Base-by-base conservation (phyloP, 805 yeast genomes). In the Huiozyma naganishii region DNA sequence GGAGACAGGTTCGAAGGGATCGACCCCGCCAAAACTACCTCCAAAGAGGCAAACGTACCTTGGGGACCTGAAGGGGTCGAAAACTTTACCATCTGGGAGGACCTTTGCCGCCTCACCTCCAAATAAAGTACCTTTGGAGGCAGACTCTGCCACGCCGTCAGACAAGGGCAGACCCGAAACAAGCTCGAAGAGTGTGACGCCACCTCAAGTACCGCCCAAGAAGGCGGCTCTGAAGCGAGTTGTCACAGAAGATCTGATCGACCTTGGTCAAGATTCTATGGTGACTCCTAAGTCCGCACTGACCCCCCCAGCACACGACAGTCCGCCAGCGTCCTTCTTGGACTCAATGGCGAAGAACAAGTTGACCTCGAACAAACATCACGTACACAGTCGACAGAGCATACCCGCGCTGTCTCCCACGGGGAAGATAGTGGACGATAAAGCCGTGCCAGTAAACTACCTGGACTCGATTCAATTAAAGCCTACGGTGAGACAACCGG, bases 301-400 rank as follows among this genome's bases (percentile, higher is more conserved):
- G 23, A 30, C 33, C 11, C 33, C 33, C 33, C 33, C 33, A 5
- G 3, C n/a, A 11, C 33, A 30, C 33, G 33, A 11, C 11, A 17
- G 23, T 17, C 23, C 23, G 37, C 10, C n/a, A n/a, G 27, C 28
- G 27, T 47, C 50, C n/a, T 52, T 48, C 32, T 23, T 56, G 29
- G 39, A 32, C 8, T 55, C 61, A 4, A 35, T 55, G 10, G 50
- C 46, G 30, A 45, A 49, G 5, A 56, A 53, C 30, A 52, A 50
- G 42, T 36, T 52, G n/a, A 30, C 33, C 6, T 17, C 23, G 23
- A 17, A 17, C 23, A 17, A 17, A 17, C 23, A 17, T 17, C 7
- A 10, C 28, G 6, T 32, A 23, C 11, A 6, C 46, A 7, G 41
- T 38, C 8, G 13, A 29, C 6, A 37, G n/a, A 3, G 34, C 32